Base-by-base conservation (phyloP, 306 rosid genomes). In the Lupinus albus region DNA sequence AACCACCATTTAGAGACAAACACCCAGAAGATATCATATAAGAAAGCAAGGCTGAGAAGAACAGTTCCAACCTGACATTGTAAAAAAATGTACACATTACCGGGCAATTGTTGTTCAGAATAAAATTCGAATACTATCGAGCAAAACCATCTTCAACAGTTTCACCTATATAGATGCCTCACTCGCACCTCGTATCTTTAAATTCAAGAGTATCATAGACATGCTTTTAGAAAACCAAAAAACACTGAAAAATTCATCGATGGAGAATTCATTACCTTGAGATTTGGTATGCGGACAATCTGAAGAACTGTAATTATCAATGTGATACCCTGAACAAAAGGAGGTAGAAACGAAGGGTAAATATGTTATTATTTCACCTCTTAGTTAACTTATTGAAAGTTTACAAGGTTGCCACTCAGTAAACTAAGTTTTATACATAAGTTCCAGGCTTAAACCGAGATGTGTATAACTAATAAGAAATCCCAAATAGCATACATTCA, bases 281-380 rank as follows among this genome's bases (percentile, higher is more conserved):
- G 99, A 88, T 94, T 94, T 1, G 99, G 99, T 70, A 94, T 80
- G 18, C 88, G 94, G 30, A 94, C 97, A 81, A 94, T 87, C 82
- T 94, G 99, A 83, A 94, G 97, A 84, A 94, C 99, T 32, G 99
- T 90, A 70, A 90, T 82, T 82, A 94, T 94, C 84, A 94, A 81
- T 11, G 96, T 76, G 62, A 92, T 87, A 74, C 97, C 99, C 99
- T 93, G 85, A 67, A 59, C 15, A 44, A 57, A 32, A 78, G 45
- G 46, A 47, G 30, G 46, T 10, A 48, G 61, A 47, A 21, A 57
- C 30, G 14, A 30, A 28, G 45, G 56, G 65, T 51, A 39, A 73
- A 28, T 50, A 42, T 70, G 51, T 42, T 49, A 55, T 8, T 45
- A 71, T 72, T 78, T 68, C 18, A 64, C 35, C 18, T 50, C 57